Evolutionary conservation across 1,284 basidiomycete species (phyloP).

Genomic region (Pascua sp.): DNA sequence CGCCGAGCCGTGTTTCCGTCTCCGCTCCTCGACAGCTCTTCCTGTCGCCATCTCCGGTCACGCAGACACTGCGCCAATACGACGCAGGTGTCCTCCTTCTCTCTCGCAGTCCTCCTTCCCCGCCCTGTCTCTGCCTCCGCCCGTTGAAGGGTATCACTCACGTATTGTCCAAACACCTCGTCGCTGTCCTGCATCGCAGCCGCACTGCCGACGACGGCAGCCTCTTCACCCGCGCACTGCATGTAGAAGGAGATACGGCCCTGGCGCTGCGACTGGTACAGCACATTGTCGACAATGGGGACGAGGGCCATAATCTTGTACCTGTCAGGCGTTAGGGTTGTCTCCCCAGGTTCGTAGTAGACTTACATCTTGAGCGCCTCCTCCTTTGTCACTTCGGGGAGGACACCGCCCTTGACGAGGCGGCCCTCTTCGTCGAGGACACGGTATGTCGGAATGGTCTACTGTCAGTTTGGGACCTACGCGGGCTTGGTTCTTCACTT

Average conservation of each 20-base stretch:
- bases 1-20: no score
- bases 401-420: constrained; percentile 64
- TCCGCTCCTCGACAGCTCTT: no score
- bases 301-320: constrained; percentile 80
- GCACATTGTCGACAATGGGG: constrained; percentile 78
- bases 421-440: constrained; percentile 73
- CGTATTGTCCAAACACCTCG: constrained; percentile 63
- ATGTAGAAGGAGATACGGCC: constrained; percentile 88
- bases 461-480: constrained; percentile 31
- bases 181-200: constrained; percentile 78
- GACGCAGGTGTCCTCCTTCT: not conserved
- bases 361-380: constrained; percentile 68
- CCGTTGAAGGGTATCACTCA: constrained; percentile 23
- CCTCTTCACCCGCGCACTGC: constrained; percentile 81
- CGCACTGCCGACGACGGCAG: constrained; percentile 82
- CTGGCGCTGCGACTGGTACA: constrained; percentile 89
- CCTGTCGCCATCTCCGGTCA: no score
- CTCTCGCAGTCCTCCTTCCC: not conserved
- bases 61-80: not conserved
- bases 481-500: not conserved
- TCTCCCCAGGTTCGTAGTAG: not conserved
- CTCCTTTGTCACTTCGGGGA: constrained; percentile 69
- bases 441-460: constrained; percentile 68
- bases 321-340: constrained; percentile 42
- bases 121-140: no score